Base-by-base conservation (phyloP, 1,139 yeast species). In the Blastobotrys malaysiensis region DNA sequence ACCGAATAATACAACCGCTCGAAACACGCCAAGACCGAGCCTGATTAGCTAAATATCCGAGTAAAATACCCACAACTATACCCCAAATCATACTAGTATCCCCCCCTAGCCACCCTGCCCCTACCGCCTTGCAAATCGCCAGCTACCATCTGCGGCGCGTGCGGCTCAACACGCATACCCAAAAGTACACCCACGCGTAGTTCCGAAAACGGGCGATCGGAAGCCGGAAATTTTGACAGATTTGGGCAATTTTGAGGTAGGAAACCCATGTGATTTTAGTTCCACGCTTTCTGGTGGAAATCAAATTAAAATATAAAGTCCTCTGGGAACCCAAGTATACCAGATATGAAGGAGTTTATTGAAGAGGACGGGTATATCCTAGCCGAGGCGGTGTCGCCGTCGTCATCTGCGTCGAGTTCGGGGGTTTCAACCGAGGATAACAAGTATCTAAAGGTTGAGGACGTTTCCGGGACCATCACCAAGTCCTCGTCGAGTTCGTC, bases 401-500 rank as follows among this genome's bases (percentile, higher is more conserved):
- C 39, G 11, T 31, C 39, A n/a, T 31, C 39, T 5, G 39, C 16
- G 39, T 31, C 39, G 26, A 22, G 26, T 11, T 31, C 39, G 3
- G 6, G 13, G 16, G 39, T 31, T 6, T 31, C 39, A 2, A n/a
- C 39, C 3, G 39, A 31, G 16, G 39, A 31, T 2, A 31, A n/a
- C 7, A 31, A 31, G n/a, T 31, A 31, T 7, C 39, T 31, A 13
- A 31, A 31, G n/a, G 39, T 31, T 16, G 39, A 7, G 5, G 39
- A 31, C 13, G 39, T 7, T 5, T 13, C 39, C 13, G 39, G 39
- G 16, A n/a, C 6, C 39, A n/a, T 50, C 7, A 16, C 46, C 13
- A 54, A 54, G 26, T 44, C 52, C 3, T 54, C 57, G 27, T 56
- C 59, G 21, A 21, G 50, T 14, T 47, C 52, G 2, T 52, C 59